These are phyloP conservation scores for Lasiosphaeris hirsuta DNA, from an alignment of 495 filamentous ascomycete species.

Conservation along the genomic window DNA sequence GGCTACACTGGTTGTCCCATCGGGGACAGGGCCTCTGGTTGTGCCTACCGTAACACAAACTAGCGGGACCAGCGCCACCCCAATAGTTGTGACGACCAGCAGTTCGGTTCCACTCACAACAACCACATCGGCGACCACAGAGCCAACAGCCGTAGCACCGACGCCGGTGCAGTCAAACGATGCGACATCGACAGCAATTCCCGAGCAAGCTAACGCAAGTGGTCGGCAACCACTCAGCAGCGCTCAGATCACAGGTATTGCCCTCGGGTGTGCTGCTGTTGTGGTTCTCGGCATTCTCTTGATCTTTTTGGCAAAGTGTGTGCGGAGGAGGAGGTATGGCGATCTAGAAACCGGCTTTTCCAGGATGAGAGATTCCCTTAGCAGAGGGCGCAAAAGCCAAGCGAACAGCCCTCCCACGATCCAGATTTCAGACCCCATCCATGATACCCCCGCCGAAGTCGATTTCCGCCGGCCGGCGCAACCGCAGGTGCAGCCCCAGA, in stretches of 20 bases:
- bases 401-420: slow-evolving; percentile 10
- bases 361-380: slow-evolving; percentile 34
- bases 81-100: slow-evolving; percentile 10
- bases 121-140: slow-evolving; percentile 13
- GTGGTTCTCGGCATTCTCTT: slow-evolving; percentile 36
- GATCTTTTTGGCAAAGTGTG: slow-evolving; percentile 41
- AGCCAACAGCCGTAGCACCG: slow-evolving; percentile 15
- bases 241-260: slow-evolving; percentile 46
- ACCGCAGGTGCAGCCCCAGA: slow-evolving; percentile 16
- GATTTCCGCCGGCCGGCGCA: slow-evolving; percentile 24
- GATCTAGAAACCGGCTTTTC: slow-evolving; percentile 39
- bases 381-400: slow-evolving; percentile 19
- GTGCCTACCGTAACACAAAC: slow-evolving; percentile 25
- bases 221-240: slow-evolving; percentile 26
- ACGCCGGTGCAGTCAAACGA: slow-evolving; percentile 1
- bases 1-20: slow-evolving; percentile 49
- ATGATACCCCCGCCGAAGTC: slow-evolving; percentile 23
- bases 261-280: slow-evolving; percentile 41
- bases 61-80: slow-evolving; percentile 8
- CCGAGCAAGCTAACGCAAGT: slow-evolving; percentile 5
- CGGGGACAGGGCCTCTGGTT: slow-evolving; percentile 23
- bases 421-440: slow-evolving; percentile 37
- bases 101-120: slow-evolving; percentile 13
- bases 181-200: slow-evolving; percentile 11
- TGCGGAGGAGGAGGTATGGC: slow-evolving; percentile 33